Evolutionary conservation across 768 basidiomycete genomes (phyloP).

Genomic region (Pholiota conissans): DNA sequence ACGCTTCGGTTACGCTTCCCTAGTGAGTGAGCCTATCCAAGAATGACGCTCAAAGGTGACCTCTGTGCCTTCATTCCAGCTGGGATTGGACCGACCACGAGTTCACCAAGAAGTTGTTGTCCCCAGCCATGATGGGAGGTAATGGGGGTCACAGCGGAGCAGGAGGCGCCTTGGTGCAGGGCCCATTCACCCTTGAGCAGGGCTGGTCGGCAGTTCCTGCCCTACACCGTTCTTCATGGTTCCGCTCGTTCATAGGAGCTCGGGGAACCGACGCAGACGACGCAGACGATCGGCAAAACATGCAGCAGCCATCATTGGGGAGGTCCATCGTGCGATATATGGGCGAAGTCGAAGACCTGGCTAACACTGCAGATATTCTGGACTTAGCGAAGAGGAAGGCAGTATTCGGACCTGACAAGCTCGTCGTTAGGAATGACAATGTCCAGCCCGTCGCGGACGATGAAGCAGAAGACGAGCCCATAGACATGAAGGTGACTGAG

Average conservation of each 20-base stretch:
- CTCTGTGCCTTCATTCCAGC: background rate
- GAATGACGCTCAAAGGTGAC: no score
- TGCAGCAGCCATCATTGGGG: conserved; percentile 9
- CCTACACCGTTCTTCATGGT: conserved; percentile 11
- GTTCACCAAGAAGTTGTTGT: conserved; percentile 6
- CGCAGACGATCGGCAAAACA: background rate
- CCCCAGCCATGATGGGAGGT: conserved; percentile 7
- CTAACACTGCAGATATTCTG: conserved; percentile 2
- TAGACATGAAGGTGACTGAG: background rate
- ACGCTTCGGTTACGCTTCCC: conserved; percentile 12
- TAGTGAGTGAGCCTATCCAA: conserved; percentile 1
- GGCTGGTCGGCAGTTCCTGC: conserved; percentile 5
- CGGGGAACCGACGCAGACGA: background rate
- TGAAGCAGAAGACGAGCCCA: background rate
- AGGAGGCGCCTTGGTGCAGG: conserved; percentile 10
- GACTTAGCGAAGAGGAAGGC: conserved; percentile 7
- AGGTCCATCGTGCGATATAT: conserved; percentile 11
- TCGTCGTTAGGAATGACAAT: background rate
- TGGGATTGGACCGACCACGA: conserved; percentile 15
- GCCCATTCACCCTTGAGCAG: conserved; percentile 9
- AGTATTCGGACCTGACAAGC: conserved; percentile 8
- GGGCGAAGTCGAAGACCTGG: conserved; percentile 10
- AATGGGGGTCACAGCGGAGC: conserved; percentile 9
- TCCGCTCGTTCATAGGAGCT: background rate
- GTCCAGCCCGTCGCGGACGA: background rate